These are phyloP conservation scores for Pezicula neosporulosa DNA, from an alignment of 2,329 filamentous ascomycete species.

Conservation along the genomic window DNA sequence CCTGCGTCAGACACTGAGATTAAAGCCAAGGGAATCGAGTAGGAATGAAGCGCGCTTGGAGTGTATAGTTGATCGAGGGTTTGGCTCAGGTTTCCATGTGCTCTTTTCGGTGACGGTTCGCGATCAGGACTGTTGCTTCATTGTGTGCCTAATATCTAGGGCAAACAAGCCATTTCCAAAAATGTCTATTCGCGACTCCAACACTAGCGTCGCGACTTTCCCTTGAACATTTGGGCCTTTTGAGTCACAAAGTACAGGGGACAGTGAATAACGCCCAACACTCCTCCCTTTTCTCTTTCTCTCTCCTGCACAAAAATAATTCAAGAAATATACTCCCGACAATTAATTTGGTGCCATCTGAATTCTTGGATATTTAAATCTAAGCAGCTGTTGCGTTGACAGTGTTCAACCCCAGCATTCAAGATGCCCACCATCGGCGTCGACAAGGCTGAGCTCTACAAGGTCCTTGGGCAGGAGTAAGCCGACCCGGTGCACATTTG, in stretches of 20 bases:
- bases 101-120: no score
- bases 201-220: no score
- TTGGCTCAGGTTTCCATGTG: not conserved
- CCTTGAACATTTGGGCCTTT: no score
- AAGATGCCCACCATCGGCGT: conserved; percentile 95
- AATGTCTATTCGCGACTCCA: no score
- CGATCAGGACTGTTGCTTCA: no score
- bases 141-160: not conserved
- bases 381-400: conserved; percentile 1
- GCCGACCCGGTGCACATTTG: conserved; percentile 31
- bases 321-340: conserved; percentile 1
- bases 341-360: not conserved
- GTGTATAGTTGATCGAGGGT: not conserved
- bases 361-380: not conserved
- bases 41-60: not conserved
- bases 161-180: not conserved
- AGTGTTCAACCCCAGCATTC: conserved; percentile 18
- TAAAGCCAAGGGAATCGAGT: not conserved
- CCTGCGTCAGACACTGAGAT: not conserved
- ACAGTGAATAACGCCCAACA: no score
- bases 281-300: no score
- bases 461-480: conserved; percentile 86
- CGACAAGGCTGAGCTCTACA: conserved; percentile 93
- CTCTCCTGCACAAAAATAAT: conserved; percentile 3
- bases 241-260: no score